Evolutionary conservation across 768 basidiomycete species (phyloP).

Genomic region (Leccinum subgranulosum): DNA sequence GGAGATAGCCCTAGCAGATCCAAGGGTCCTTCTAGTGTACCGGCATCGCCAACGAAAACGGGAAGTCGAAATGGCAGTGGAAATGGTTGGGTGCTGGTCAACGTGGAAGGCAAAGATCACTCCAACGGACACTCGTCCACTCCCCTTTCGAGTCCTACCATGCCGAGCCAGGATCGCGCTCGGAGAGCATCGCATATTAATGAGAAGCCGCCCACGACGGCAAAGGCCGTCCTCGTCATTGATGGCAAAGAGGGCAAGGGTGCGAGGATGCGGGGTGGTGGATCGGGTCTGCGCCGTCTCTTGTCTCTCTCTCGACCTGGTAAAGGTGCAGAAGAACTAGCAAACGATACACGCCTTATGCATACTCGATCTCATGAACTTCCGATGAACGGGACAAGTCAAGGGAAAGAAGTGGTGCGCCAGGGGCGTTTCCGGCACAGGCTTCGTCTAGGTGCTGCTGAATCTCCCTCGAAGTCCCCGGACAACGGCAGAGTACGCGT

Average conservation of each 20-base stretch:
- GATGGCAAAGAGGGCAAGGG: constrained; percentile 49
- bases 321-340: constrained; percentile 30
- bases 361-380: constrained; percentile 28
- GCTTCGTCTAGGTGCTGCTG: constrained; percentile 27
- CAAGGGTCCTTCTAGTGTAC: constrained; percentile 23
- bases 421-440: constrained; percentile 29
- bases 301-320: constrained; percentile 31
- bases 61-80: constrained; percentile 37
- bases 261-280: constrained; percentile 23
- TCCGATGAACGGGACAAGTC: constrained; percentile 16
- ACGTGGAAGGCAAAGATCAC: constrained; percentile 47
- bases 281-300: constrained; percentile 32
- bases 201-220: constrained; percentile 38
- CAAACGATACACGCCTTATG: constrained; percentile 22
- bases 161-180: constrained; percentile 29
- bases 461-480: constrained; percentile 28
- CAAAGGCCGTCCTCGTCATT: constrained; percentile 61
- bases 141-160: constrained; percentile 25
- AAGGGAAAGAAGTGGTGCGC: constrained; percentile 21
- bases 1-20: constrained; percentile 23
- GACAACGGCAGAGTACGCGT: constrained; percentile 35
- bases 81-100: constrained; percentile 66
- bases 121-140: constrained; percentile 21
- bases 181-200: constrained; percentile 26
- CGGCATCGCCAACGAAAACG: constrained; percentile 33